Evolutionary conservation across 202 grass and related monocot species (phyloP), one percentile per base, ranked within the genome.

Genomic region (Zizania palustris): DNA sequence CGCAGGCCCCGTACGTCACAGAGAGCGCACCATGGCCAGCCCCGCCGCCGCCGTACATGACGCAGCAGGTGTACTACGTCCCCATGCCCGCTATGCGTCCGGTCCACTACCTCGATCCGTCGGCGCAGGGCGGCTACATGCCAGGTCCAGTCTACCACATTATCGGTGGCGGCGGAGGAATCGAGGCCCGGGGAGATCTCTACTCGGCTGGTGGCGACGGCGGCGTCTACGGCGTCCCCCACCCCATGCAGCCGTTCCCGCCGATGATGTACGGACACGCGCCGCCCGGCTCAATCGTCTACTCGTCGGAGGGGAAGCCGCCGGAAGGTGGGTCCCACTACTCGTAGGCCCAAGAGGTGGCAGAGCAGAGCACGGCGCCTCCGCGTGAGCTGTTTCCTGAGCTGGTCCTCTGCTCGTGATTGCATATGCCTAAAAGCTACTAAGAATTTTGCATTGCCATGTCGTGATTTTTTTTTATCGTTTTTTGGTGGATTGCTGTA

Each of bases 11-110:
- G 28, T 67, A 61, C 81, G 45, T 46, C 49, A 51, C 56, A 10
- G 84, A 90, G 71, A 16, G 14, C 34, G 45, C 69, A 4, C 44
- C 74, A 21, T 82, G 88, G 81, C 82, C 70, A 0, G 77, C 74
- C n/a, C 86, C 81, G 61, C 76, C 74, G 7, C 81, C 83, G 16
- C 84, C 69, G 53, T 90, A 88, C 79, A 60, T 88, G 80, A 48
- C 80, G 45, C 87, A 90, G 69, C 87, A 85, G 28, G 40, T 90
- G 60, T 97, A 88, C 77, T 90, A 86, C 71, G 38, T 84, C 39
- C 76, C 93, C 0, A 16, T 75, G 11, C 79, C 82, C 33, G 72
- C 93, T 0, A 16, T 75, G 11, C 79, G 48, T 20, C 76, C 82
- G 3, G 59, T 86, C 75, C 74, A 90, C 51, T 88, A 84, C 76